These are phyloP conservation scores for Diversispora epigaea DNA, from an alignment of 192 early-diverging fungal genomes.

Conservation along the genomic window DNA sequence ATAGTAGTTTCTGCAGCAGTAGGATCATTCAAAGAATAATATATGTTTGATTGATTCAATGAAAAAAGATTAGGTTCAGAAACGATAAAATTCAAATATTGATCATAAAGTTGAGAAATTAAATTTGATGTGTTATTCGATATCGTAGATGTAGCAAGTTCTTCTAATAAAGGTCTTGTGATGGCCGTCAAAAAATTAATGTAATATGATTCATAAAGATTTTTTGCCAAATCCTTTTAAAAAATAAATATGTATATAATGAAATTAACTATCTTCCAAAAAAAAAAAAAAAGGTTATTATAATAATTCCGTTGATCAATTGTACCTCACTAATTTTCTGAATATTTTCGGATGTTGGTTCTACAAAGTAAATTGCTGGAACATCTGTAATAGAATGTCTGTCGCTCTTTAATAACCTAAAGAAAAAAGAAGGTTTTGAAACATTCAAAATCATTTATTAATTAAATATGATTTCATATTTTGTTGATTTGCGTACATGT, in stretches of 20 bases:
- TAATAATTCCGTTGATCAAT: not conserved
- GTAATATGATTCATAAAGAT: slow-evolving; percentile 94
- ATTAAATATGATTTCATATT: not conserved
- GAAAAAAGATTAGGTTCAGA: slow-evolving; percentile 93
- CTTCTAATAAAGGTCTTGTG: slow-evolving; percentile 87
- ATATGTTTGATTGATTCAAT: slow-evolving; percentile 78
- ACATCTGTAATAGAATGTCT: slow-evolving; percentile 92
- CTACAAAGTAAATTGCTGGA: slow-evolving; percentile 94
- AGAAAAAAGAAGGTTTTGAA: not conserved
- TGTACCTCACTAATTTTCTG: slow-evolving; percentile 71
- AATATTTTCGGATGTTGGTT: slow-evolving; percentile 88
- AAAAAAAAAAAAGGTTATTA: not conserved
- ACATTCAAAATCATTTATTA: not conserved
- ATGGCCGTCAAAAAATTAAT: slow-evolving; percentile 91
- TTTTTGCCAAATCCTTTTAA: slow-evolving; percentile 72
- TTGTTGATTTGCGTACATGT: slow-evolving; percentile 68
- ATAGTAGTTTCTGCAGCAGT: slow-evolving; percentile 78
- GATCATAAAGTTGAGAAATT: slow-evolving; percentile 94
- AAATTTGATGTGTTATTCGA: slow-evolving; percentile 69
- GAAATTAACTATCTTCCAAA: not conserved
- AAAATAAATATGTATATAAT: slow-evolving; percentile 33
- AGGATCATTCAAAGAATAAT: slow-evolving; percentile 81
- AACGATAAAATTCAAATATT: slow-evolving; percentile 93
- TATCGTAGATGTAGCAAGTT: slow-evolving; percentile 85
- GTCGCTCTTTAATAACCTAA: slow-evolving; percentile 77